Percentiles rank a stretch among this genome's conserved stretches.
These are phyloP conservation scores for Croton setiger DNA, from an alignment of 441 rosid genomes.

Conservation along the genomic window DNA sequence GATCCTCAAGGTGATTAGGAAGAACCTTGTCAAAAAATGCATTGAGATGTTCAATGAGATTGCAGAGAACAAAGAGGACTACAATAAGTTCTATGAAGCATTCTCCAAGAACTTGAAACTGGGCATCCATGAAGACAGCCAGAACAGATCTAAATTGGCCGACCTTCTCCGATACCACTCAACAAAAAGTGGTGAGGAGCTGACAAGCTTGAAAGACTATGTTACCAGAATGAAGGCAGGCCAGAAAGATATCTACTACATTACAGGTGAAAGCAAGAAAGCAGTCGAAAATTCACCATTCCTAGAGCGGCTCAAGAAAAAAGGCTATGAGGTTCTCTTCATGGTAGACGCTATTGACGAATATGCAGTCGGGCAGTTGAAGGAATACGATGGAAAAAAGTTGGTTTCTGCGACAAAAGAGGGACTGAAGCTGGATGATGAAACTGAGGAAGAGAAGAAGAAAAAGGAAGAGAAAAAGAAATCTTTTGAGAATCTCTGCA, in stretches of 20 bases:
- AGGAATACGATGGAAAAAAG: conserved; percentile 88
- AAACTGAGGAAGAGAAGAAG: conserved; percentile 80
- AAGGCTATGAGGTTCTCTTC: conserved; percentile 77
- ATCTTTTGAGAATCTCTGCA: conserved; percentile 79
- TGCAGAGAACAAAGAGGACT: conserved; percentile 90
- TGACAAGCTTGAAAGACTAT: conserved; percentile 87
- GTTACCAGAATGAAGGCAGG: conserved; percentile 95
- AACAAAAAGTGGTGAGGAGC: conserved; percentile 81
- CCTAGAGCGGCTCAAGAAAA: conserved; percentile 87
- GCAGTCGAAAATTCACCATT: conserved; percentile 96
- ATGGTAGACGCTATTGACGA: conserved; percentile 96
- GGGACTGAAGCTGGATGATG: conserved; percentile 72
- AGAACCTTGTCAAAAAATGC: conserved; percentile 91
- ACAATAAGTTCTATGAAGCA: conserved; percentile 81
- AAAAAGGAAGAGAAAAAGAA: conserved; percentile 58
- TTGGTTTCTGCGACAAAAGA: conserved; percentile 87
- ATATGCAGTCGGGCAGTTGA: conserved; percentile 81
- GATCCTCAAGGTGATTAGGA: conserved; percentile 86
- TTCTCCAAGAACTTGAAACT: conserved; percentile 85
- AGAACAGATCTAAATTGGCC: conserved; percentile 78
- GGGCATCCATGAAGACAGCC: conserved; percentile 88
- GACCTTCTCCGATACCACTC: conserved; percentile 86
- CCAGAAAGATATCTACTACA: conserved; percentile 81
- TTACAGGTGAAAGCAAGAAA: conserved; percentile 93
- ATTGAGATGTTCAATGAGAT: conserved; percentile 87